A percentile compares a stretch with the other conserved stretches of the same genome.
These are phyloP conservation scores for Phytopythium helicoides DNA, from an alignment of 352 stramenopile species.

Conservation along the genomic window DNA sequence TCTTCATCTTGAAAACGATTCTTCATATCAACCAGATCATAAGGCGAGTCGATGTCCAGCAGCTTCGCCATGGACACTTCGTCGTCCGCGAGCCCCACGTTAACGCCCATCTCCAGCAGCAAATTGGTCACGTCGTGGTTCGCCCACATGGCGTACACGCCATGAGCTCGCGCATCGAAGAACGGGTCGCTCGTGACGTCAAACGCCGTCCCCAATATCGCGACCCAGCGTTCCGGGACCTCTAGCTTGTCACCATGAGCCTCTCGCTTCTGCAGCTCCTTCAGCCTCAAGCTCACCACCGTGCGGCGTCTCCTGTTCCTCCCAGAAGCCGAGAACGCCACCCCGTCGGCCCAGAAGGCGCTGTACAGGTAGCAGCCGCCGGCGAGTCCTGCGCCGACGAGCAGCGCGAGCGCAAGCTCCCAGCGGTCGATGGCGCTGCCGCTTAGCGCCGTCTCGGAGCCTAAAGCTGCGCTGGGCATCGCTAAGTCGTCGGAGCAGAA, in stretches of 20 bases:
- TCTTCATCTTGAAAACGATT: background rate
- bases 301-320: too few relatives aligned
- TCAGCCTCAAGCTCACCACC: too few relatives aligned
- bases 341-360: constrained; percentile 6
- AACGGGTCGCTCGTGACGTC: constrained; percentile 48
- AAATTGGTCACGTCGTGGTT: constrained; percentile 50
- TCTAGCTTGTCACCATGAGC: background rate
- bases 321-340: too few relatives aligned
- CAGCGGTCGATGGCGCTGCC: constrained; percentile 10
- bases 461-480: background rate
- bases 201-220: constrained; percentile 51
- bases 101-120: constrained; percentile 37
- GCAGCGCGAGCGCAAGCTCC: constrained; percentile 14
- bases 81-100: constrained; percentile 23
- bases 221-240: constrained; percentile 32
- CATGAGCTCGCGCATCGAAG: constrained; percentile 27
- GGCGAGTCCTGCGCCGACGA: constrained; percentile 14
- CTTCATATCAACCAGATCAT: constrained; percentile 20
- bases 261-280: constrained; percentile 18
- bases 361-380: constrained; percentile 23
- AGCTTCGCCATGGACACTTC: constrained; percentile 27
- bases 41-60: constrained; percentile 30
- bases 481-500: background rate
- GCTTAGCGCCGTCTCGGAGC: background rate
- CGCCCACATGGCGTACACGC: constrained; percentile 51